Percentiles rank a stretch among this genome's conserved stretches.
These are phyloP conservation scores for Byssochlamys sp. DNA, from an alignment of 2,329 filamentous ascomycete genomes.

Conservation along the genomic window DNA sequence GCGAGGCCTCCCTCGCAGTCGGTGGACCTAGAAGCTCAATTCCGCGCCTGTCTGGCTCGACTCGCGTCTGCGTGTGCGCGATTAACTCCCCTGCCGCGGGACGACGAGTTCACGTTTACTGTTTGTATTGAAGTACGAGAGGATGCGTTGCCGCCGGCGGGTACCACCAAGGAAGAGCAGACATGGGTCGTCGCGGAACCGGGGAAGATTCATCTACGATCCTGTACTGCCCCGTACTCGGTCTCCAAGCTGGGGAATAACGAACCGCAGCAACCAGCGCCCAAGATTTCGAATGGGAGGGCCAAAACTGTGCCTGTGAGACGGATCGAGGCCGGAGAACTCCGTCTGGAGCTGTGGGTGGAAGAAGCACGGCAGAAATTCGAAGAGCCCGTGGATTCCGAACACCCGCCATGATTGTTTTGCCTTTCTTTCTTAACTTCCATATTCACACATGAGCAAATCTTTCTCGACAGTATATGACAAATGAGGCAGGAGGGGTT, in stretches of 20 bases:
- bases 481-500: conserved; percentile 27
- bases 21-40: conserved; percentile 40
- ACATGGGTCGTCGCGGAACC: conserved; percentile 53
- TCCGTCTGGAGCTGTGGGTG: conserved; percentile 60
- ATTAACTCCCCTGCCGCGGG: conserved; percentile 34
- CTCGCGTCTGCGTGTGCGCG: conserved; percentile 36
- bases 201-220: conserved; percentile 30
- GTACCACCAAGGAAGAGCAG: conserved; percentile 42
- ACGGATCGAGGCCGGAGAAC: conserved; percentile 54
- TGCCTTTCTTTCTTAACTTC: conserved; percentile 9
- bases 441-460: conserved; percentile 4
- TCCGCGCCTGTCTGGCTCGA: conserved; percentile 38
- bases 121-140: conserved; percentile 41
- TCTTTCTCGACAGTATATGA: conserved; percentile 29
- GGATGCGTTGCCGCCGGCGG: conserved; percentile 38
- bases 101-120: conserved; percentile 41
- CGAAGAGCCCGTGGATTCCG: conserved; percentile 29
- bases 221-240: conserved; percentile 31
- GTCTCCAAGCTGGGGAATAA: conserved; percentile 29
- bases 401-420: conserved; percentile 25
- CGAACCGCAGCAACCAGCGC: conserved; percentile 23
- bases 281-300: conserved; percentile 36
- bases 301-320: conserved; percentile 52
- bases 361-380: conserved; percentile 54
- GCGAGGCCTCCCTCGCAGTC: conserved; percentile 20